Conservation (phyloP, 164 flowering plant species). For the Macadamia tetraphylla region DNA sequence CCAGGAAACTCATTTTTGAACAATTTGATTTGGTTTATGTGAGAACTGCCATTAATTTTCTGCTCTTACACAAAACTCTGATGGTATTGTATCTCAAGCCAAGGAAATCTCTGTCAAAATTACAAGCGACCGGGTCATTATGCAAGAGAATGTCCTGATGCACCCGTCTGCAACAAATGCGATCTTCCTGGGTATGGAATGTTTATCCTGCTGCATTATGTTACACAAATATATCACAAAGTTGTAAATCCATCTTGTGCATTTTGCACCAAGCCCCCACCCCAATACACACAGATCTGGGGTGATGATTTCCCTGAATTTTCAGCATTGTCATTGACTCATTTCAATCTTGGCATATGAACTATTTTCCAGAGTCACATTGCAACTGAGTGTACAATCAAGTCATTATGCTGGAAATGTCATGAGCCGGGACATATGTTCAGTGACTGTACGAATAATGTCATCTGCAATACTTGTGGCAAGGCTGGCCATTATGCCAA, state of each 20-base stretch:
- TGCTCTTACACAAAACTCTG: not conserved
- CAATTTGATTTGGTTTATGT: too few relatives aligned
- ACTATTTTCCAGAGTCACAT: constrained; percentile 36
- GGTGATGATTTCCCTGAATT: not conserved
- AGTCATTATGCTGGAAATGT: constrained; percentile 56
- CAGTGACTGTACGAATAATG: constrained; percentile 44
- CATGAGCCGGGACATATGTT: constrained; percentile 57
- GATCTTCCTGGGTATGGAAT: constrained; percentile 54
- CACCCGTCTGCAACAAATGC: constrained; percentile 57
- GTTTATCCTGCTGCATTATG: not conserved
- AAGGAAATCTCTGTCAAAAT: constrained; percentile 51
- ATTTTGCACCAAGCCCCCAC: not conserved
- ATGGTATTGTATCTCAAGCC: constrained; percentile 24
- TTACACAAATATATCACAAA: too few relatives aligned
- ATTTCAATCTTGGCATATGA: not conserved
- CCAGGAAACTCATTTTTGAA: too few relatives aligned
- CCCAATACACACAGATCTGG: not conserved
- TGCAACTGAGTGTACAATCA: constrained; percentile 46
- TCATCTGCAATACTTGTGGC: constrained; percentile 56
- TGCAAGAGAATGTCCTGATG: constrained; percentile 67
- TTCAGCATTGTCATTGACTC: not conserved
- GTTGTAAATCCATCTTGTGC: too few relatives aligned
- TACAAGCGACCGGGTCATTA: constrained; percentile 67
- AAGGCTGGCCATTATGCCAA: constrained; percentile 57
- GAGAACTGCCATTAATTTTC: not conserved